Conservation (phyloP, 1,139 yeast species). For the Geotrichum macrosporum region DNA sequence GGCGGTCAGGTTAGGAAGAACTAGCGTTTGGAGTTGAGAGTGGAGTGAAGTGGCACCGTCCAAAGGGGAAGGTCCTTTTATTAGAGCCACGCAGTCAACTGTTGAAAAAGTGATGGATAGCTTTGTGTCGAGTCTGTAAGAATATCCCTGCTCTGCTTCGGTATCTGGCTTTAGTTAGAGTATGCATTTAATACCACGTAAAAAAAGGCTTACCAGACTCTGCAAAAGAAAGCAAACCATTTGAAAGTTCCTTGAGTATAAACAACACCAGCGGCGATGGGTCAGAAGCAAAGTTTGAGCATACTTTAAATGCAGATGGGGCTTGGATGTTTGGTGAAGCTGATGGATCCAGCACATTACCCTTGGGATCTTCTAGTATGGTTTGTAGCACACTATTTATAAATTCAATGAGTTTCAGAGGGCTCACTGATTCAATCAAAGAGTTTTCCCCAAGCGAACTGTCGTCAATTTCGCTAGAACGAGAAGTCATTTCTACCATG, state of each 20-base stretch:
- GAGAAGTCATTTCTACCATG: conserved; percentile 12
- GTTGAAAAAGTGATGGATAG: conserved; percentile 20
- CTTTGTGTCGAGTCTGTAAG: conserved; percentile 21
- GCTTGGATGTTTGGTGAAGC: background rate
- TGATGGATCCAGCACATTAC: conserved; percentile 10
- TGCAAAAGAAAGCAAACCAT: background rate
- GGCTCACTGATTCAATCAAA: conserved; percentile 19
- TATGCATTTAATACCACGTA: background rate
- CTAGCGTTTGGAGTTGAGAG: conserved; percentile 43
- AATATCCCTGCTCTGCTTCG: conserved; percentile 2
- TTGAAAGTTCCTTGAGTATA: conserved; percentile 14
- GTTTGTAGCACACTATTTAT: conserved; percentile 19
- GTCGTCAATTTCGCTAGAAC: conserved; percentile 5
- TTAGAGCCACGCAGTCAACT: conserved; percentile 38
- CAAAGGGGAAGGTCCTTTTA: conserved; percentile 45
- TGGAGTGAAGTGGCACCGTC: conserved; percentile 33
- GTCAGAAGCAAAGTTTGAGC: conserved; percentile 21
- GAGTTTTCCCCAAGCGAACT: conserved; percentile 3
- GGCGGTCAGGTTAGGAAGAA: conserved; percentile 27
- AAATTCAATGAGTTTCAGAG: conserved; percentile 18
- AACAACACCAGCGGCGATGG: conserved; percentile 20
- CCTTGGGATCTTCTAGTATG: conserved; percentile 20
- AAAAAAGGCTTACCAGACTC: conserved; percentile 5
- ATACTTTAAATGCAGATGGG: conserved; percentile 17
- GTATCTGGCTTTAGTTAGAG: background rate